A percentile compares a stretch with the other conserved stretches of the same genome.
Evolutionary conservation across 73 alveolate species (phyloP).

Genomic region (Paramecium sexaurelia): DNA sequence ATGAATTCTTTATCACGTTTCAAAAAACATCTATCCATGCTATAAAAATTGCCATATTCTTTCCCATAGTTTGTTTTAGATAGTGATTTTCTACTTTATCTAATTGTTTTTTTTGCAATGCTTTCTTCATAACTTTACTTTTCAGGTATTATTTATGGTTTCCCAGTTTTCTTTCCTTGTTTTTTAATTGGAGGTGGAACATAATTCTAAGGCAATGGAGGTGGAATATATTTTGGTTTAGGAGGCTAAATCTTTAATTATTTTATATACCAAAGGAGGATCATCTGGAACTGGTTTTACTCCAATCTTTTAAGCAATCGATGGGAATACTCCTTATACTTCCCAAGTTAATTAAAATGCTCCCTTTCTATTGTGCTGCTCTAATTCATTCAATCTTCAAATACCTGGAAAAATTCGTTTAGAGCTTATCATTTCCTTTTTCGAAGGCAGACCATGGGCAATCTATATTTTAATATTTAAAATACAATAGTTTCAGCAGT

Average conservation of each 20-base stretch:
- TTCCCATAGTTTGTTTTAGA: neutral
- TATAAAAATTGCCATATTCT: conserved; percentile 9
- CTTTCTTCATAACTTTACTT: neutral
- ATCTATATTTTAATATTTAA: neutral
- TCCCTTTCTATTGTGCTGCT: conserved; percentile 10
- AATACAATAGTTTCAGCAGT: neutral
- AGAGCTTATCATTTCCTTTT: conserved; percentile 1
- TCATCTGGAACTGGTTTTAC: conserved; percentile 9
- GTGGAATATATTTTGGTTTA: conserved; percentile 23
- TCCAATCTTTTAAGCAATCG: neutral
- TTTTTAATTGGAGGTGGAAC: conserved; percentile 6
- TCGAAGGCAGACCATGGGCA: conserved; percentile 3
- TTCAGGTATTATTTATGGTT: neutral
- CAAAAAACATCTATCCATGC: neutral
- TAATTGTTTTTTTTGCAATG: conserved; percentile 29
- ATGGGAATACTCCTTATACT: neutral
- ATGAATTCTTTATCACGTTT: conserved; percentile 27
- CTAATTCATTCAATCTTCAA: neutral
- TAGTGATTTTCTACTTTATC: neutral
- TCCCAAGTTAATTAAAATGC: conserved; percentile 12
- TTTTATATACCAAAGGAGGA: neutral
- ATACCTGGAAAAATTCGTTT: conserved; percentile 25
- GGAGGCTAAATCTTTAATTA: neutral
- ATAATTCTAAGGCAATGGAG: conserved; percentile 16
- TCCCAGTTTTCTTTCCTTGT: conserved; percentile 5